A percentile compares a stretch with the other conserved stretches of the same genome.
phyloP scores from a whole-genome alignment of 1,139 yeast genomes.

The Magnusiomyces magnusii region DNA sequence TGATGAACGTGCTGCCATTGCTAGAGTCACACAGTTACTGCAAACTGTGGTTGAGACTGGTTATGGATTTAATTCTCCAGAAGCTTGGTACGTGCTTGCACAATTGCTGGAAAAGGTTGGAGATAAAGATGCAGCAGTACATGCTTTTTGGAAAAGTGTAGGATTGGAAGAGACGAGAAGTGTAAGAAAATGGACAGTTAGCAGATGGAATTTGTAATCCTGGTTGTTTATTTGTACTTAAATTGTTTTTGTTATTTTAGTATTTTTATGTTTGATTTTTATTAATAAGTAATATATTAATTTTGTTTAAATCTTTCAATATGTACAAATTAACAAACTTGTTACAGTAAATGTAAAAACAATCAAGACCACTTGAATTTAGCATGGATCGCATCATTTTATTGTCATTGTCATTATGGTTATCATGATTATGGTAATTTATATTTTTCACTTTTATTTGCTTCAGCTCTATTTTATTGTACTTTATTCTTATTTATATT shows the following conservation, averaged over 20 bases:
- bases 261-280: background rate
- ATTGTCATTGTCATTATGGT: too few relatives aligned
- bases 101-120: constrained; percentile 55
- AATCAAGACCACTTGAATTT: too few relatives aligned
- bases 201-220: background rate
- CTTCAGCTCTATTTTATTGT: background rate
- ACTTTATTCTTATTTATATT: background rate
- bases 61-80: constrained; percentile 52
- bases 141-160: constrained; percentile 58
- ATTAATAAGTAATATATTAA: too few relatives aligned
- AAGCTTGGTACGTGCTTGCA: constrained; percentile 68
- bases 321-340: too few relatives aligned
- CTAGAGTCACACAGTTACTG: constrained; percentile 55
- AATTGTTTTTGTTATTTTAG: background rate
- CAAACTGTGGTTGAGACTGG: constrained; percentile 49
- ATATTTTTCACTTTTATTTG: too few relatives aligned
- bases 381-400: too few relatives aligned
- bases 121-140: constrained; percentile 46
- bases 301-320: too few relatives aligned
- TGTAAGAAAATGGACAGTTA: constrained; percentile 39
- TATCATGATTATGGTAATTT: too few relatives aligned
- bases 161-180: constrained; percentile 62
- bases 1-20: constrained; percentile 57
- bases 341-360: too few relatives aligned
- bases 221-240: background rate